phyloP scores from a whole-genome alignment of 768 basidiomycete genomes.

The Agrocybe praecox region DNA sequence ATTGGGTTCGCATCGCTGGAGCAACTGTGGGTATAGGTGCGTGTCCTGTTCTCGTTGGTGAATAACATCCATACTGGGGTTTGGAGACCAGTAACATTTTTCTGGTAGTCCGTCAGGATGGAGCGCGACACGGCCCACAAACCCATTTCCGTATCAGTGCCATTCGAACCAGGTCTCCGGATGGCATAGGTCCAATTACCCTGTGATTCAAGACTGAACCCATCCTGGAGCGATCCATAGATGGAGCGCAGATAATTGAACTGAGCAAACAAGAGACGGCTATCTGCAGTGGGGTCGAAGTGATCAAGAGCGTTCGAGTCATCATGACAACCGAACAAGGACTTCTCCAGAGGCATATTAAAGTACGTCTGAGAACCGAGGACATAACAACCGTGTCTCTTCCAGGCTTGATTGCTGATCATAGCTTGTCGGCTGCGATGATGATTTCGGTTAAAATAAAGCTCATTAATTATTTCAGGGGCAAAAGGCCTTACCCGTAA shows the following conservation, averaged over 20 bases:
- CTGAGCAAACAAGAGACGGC: conserved; percentile 72
- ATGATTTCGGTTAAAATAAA: background rate
- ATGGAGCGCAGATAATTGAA: conserved; percentile 68
- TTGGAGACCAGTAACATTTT: conserved; percentile 55
- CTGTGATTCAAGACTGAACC: conserved; percentile 79
- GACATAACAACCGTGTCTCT: conserved; percentile 89
- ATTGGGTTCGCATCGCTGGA: conserved; percentile 59
- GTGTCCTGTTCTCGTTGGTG: conserved; percentile 81
- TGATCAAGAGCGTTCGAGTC: conserved; percentile 94
- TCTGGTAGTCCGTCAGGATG: conserved; percentile 61
- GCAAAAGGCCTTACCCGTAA: conserved; percentile 59
- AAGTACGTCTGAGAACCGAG: conserved; percentile 93
- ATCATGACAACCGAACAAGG: conserved; percentile 82
- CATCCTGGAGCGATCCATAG: conserved; percentile 83
- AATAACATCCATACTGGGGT: conserved; percentile 85
- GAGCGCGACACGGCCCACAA: conserved; percentile 81
- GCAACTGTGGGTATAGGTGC: conserved; percentile 68
- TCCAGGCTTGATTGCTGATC: conserved; percentile 85
- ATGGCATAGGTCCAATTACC: conserved; percentile 86
- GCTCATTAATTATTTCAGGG: background rate
- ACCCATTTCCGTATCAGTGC: conserved; percentile 82
- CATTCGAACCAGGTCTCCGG: conserved; percentile 83
- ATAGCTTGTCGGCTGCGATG: conserved; percentile 84
- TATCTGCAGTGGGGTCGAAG: conserved; percentile 87
- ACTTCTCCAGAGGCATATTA: conserved; percentile 85